phyloP scores from a whole-genome alignment of 176 grass and related monocot species.

The Rhynchospora tenuis region DNA sequence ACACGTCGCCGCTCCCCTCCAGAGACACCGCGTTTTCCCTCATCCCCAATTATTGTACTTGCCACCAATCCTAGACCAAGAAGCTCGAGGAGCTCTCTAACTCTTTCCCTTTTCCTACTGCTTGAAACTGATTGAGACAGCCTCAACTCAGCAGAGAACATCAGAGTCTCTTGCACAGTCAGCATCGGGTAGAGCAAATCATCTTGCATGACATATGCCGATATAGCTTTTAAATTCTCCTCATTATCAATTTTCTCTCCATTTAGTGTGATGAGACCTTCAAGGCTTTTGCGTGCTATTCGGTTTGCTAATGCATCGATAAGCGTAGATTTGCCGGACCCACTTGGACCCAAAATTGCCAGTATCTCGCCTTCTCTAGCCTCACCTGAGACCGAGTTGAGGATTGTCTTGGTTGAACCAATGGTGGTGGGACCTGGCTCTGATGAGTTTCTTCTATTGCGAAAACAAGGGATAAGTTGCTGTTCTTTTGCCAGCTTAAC shows the following conservation, averaged over 20 bases:
- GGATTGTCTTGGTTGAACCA: not conserved
- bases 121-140: slow-evolving; percentile 31
- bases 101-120: slow-evolving; percentile 45
- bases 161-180: slow-evolving; percentile 73
- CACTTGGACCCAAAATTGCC: slow-evolving; percentile 64
- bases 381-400: slow-evolving; percentile 55
- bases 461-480: too few species aligned
- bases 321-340: slow-evolving; percentile 77
- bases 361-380: slow-evolving; percentile 61
- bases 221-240: slow-evolving; percentile 52
- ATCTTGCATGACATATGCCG: slow-evolving; percentile 86
- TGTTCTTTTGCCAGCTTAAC: too few species aligned
- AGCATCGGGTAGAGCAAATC: slow-evolving; percentile 82
- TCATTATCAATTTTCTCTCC: slow-evolving; percentile 42
- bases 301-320: slow-evolving; percentile 63
- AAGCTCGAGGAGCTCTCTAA: slow-evolving; percentile 58
- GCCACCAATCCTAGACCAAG: slow-evolving; percentile 50
- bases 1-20: slow-evolving; percentile 71
- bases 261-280: slow-evolving; percentile 51
- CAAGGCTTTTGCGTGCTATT: slow-evolving; percentile 41
- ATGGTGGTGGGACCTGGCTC: too few species aligned
- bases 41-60: slow-evolving; percentile 60
- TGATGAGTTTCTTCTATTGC: too few species aligned
- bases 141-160: slow-evolving; percentile 67
- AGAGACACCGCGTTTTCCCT: slow-evolving; percentile 53